Percentiles rank a stretch among this genome's conserved stretches.
Conservation (phyloP, 345 rosid genomes). For the Viola odorata region DNA sequence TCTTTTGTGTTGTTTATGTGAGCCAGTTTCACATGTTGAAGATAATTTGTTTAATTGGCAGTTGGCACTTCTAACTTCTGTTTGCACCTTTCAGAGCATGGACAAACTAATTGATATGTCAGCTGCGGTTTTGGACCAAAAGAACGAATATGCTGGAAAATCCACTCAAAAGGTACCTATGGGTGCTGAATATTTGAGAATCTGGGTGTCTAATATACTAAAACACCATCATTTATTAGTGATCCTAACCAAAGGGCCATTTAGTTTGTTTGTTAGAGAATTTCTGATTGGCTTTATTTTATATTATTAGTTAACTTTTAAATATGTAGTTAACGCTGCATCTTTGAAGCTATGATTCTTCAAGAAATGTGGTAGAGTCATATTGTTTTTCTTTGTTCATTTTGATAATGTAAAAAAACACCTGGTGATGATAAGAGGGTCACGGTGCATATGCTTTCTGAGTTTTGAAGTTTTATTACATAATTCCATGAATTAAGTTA, state of each 20-base stretch:
- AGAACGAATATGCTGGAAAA: constrained; percentile 13
- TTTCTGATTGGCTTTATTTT: not conserved
- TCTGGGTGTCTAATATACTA: not conserved
- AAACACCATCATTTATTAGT: not conserved
- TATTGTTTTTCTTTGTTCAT: not conserved
- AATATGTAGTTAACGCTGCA: not conserved
- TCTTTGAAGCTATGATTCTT: not conserved
- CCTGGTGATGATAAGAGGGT: not conserved
- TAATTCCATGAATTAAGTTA: too few species aligned
- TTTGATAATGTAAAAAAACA: not conserved
- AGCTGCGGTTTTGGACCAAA: constrained; percentile 12
- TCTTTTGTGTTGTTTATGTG: too few species aligned
- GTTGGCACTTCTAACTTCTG: not conserved
- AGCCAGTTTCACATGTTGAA: too few species aligned
- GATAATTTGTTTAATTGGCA: not conserved
- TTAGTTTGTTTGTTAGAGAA: not conserved
- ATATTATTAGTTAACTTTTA: not conserved
- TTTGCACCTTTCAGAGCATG: constrained; percentile 38
- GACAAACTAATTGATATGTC: constrained; percentile 35
- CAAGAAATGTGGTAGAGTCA: not conserved
- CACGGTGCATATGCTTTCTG: not conserved
- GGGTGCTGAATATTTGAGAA: not conserved
- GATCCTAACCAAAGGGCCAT: not conserved
- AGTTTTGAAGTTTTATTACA: too few species aligned
- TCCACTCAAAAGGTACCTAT: constrained; percentile 35